Percentiles rank a stretch among this genome's conserved stretches.
These are phyloP conservation scores for Arabidopsis thaliana DNA, from an alignment of 345 rosid species.

Conservation along the genomic window TAIR10.1 NC_003070.9:21233501-21234000, in stretches of 20 bases:
- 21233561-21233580: neutral
- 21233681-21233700: neutral
- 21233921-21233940: constrained; percentile 11
- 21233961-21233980: constrained; percentile 10
- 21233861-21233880: constrained; percentile 2
- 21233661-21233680: neutral
- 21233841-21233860: constrained; percentile 39
- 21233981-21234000: neutral
- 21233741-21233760: constrained; percentile 38
- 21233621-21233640: neutral
- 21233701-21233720: neutral
- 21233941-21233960: neutral
- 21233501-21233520: too few relatives aligned
- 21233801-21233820: neutral
- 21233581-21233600: neutral
- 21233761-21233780: constrained; percentile 30
- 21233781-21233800: neutral
- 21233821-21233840: constrained; percentile 17
- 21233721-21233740: constrained; percentile 23
- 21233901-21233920: constrained; percentile 30
- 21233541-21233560: neutral
- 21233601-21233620: too few relatives aligned
- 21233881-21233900: constrained; percentile 2
- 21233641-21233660: neutral
- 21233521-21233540: too few relatives aligned